These are phyloP conservation scores for Pichia ethanolica DNA, from an alignment of 805 yeast genomes.

Conservation along the genomic window DNA sequence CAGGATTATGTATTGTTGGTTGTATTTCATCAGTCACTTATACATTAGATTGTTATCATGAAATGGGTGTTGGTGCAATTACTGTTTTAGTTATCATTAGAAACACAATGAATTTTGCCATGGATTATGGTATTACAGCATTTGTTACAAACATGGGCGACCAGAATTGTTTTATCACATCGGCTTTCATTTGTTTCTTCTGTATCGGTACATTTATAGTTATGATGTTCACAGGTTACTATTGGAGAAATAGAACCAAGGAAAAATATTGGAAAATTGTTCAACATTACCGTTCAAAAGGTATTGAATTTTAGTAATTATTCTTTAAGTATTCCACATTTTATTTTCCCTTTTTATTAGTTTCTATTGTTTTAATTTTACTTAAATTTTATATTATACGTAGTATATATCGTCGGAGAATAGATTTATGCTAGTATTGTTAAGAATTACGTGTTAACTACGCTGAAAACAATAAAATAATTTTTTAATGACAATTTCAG, in stretches of 20 bases:
- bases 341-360: not conserved
- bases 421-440: no score
- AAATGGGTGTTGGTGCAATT: conserved; percentile 45
- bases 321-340: not conserved
- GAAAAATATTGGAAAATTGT: conserved; percentile 30
- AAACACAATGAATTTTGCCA: conserved; percentile 52
- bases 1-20: conserved; percentile 48
- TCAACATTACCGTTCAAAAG: conserved; percentile 20
- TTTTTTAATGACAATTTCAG: not conserved
- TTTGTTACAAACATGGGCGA: conserved; percentile 48
- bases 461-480: no score
- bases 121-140: conserved; percentile 53
- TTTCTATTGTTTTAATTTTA: not conserved
- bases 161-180: conserved; percentile 49
- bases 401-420: no score
- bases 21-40: conserved; percentile 46
- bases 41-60: conserved; percentile 48
- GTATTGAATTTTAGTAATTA: conserved; percentile 2
- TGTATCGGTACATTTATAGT: conserved; percentile 39
- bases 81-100: conserved; percentile 50
- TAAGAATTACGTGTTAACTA: no score
- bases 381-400: not conserved
- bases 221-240: conserved; percentile 30
- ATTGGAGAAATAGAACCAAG: conserved; percentile 31
- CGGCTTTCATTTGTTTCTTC: conserved; percentile 45